Evolutionary conservation across 2,329 filamentous ascomycete genomes (phyloP).

Genomic region (Tolypocladium nubicola): DNA sequence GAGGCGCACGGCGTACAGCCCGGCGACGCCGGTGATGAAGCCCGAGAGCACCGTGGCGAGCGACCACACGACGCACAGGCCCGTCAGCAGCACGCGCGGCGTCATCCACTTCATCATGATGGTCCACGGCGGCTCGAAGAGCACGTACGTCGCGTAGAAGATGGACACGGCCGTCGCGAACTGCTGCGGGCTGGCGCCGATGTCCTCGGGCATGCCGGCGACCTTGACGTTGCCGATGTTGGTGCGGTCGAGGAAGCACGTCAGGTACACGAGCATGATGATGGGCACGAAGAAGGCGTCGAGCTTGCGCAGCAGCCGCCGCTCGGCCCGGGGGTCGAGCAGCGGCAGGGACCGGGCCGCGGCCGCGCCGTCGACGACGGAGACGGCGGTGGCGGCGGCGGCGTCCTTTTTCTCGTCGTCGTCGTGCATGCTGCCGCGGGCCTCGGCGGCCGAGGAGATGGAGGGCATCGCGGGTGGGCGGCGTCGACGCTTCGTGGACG

Average conservation of each 20-base stretch:
- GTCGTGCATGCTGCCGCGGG: neutral
- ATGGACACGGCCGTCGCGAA: constrained; percentile 21
- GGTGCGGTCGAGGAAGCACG: constrained; percentile 42
- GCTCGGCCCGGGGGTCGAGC: constrained; percentile 17
- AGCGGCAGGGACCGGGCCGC: neutral
- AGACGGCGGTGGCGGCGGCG: neutral
- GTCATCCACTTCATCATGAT: constrained; percentile 21
- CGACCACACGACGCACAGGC: constrained; percentile 16
- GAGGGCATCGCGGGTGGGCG: neutral
- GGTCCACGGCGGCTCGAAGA: constrained; percentile 19
- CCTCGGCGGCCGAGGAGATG: neutral
- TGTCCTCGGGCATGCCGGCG: constrained; percentile 20
- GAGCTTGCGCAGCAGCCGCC: constrained; percentile 19
- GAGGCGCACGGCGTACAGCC: constrained; percentile 13
- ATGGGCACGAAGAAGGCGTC: constrained; percentile 26
- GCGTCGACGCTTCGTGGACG: too few species aligned
- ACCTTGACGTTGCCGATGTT: constrained; percentile 33
- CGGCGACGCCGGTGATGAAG: constrained; percentile 17
- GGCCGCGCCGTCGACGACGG: neutral
- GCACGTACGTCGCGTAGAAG: constrained; percentile 20
- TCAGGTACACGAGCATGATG: constrained; percentile 44
- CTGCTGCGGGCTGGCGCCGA: constrained; percentile 17
- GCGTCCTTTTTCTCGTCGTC: neutral
- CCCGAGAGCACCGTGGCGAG: constrained; percentile 15
- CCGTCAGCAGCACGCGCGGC: constrained; percentile 17